Base-by-base conservation (phyloP, 108 stramenopile genomes). In the Schizochytrium sp. region DNA sequence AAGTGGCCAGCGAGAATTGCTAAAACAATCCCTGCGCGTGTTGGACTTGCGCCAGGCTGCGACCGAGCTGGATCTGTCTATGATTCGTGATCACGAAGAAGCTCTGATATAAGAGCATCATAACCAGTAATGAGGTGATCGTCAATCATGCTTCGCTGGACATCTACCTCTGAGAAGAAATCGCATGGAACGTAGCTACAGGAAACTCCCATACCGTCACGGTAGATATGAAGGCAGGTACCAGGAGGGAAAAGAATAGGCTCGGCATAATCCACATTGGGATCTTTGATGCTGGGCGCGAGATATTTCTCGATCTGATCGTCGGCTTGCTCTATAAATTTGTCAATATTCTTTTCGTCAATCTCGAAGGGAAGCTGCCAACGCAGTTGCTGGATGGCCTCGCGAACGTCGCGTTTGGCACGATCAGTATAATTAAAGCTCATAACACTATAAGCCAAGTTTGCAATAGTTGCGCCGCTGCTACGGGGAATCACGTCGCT, bases 41-140 rank as follows among this genome's bases (percentile, higher is more conserved):
- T 28, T 28, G 28, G 28, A 28, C 28, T 28, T 28, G 28, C 28
- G 28, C 28, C 28, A 28, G 28, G 28, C 28, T 28, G 28, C 28
- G 28, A 28, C 28, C 28, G 28, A 28, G 28, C 28, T 28, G 28
- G 28, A 28, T 28, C 28, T 28, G 28, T 28, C 28, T 15, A 69
- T 8, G 7, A 38, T 38, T 88, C 12, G 2, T 88, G 2, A 17
- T 95, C 94, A 87, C 95, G 61, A 94, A 96, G 94, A 61, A 96
- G 89, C 47, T 92, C 94, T 58, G 95, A 89, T 58, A 96, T 94
- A 0, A 94, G 90, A 42, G 88, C 88, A 49, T 94, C 89, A 76
- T 96, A 96, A 13, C 96, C 96, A 13, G 91, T 90, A 59, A 96
- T 93, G 56, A 95, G 88, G 89, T 96, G 96, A 88, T 96, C 96